These are phyloP conservation scores for Ophiostoma ips DNA, from an alignment of 2,329 filamentous ascomycete genomes.

Conservation along the genomic window DNA sequence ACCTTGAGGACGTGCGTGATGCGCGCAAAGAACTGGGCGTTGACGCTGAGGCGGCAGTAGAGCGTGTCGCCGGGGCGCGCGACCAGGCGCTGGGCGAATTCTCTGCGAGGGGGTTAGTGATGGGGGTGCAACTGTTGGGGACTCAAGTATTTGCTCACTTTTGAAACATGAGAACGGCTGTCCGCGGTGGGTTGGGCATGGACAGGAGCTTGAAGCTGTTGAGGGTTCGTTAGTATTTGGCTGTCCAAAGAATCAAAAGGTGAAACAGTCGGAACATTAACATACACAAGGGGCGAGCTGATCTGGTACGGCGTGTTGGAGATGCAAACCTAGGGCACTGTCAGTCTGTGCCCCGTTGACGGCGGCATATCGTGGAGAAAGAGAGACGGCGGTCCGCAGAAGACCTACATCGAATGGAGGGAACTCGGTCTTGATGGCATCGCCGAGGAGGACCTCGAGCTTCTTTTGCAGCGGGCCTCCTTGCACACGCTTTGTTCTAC, in stretches of 20 bases:
- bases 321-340: slow-evolving; percentile 55
- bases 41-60: slow-evolving; percentile 82
- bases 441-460: slow-evolving; percentile 66
- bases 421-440: slow-evolving; percentile 80
- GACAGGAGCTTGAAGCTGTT: slow-evolving; percentile 64
- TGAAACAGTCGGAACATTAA: too few relatives aligned
- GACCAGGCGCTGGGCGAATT: slow-evolving; percentile 82
- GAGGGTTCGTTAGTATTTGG: background rate
- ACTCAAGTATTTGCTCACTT: slow-evolving; percentile 8
- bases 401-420: slow-evolving; percentile 34
- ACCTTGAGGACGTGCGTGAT: slow-evolving; percentile 76
- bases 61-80: slow-evolving; percentile 78
- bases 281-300: slow-evolving; percentile 63
- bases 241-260: too few relatives aligned
- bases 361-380: background rate
- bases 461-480: slow-evolving; percentile 73
- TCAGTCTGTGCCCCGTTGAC: slow-evolving; percentile 19
- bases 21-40: slow-evolving; percentile 74
- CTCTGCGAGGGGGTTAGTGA: slow-evolving; percentile 32
- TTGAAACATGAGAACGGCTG: slow-evolving; percentile 66
- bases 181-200: slow-evolving; percentile 65
- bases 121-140: background rate
- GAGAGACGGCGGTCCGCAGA: background rate
- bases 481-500: slow-evolving; percentile 68
- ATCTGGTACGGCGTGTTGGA: slow-evolving; percentile 69